Percentiles rank a stretch among this genome's conserved stretches.
Evolutionary conservation across 169 alveolate genomes (phyloP).

Genomic region (Plasmodium coatneyi): DNA sequence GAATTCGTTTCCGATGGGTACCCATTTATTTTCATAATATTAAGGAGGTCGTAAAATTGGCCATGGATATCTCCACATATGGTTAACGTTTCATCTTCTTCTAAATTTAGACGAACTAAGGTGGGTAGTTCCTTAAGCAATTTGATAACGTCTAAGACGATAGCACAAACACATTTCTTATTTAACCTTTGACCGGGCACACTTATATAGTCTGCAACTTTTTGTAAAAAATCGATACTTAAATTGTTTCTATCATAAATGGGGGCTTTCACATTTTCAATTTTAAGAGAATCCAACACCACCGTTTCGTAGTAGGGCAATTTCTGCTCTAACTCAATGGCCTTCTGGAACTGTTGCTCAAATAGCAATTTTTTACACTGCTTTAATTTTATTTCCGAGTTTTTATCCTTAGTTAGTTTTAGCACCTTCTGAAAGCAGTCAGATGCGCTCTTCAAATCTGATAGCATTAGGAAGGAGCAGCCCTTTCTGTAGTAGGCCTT

Average conservation of each 20-base stretch:
- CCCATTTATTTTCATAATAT: constrained; percentile 97
- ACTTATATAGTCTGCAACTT: constrained; percentile 85
- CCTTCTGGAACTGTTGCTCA: constrained; percentile 61
- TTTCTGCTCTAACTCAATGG: constrained; percentile 81
- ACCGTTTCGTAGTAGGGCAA: constrained; percentile 66
- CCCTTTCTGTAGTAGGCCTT: constrained; percentile 99
- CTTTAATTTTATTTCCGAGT: constrained; percentile 51
- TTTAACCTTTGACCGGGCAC: constrained; percentile 95
- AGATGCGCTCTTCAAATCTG: constrained; percentile 93
- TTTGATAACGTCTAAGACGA: constrained; percentile 92
- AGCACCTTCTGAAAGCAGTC: constrained; percentile 89
- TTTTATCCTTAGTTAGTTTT: constrained; percentile 86
- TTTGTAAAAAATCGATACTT: constrained; percentile 63
- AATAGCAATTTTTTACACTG: constrained; percentile 61
- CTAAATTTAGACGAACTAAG: constrained; percentile 91
- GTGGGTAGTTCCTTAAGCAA: constrained; percentile 90
- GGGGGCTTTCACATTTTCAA: constrained; percentile 76
- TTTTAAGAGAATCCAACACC: constrained; percentile 37
- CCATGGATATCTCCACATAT: constrained; percentile 99
- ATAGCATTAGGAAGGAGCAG: constrained; percentile 93
- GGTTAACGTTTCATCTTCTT: constrained; percentile 94
- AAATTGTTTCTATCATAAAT: constrained; percentile 77
- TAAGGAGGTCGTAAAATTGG: constrained; percentile 97
- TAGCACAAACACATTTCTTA: constrained; percentile 92
- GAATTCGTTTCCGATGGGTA: constrained; percentile 96